phyloP scores from a whole-genome alignment of 1,139 yeast species.

The Geotrichum macrosporum region DNA sequence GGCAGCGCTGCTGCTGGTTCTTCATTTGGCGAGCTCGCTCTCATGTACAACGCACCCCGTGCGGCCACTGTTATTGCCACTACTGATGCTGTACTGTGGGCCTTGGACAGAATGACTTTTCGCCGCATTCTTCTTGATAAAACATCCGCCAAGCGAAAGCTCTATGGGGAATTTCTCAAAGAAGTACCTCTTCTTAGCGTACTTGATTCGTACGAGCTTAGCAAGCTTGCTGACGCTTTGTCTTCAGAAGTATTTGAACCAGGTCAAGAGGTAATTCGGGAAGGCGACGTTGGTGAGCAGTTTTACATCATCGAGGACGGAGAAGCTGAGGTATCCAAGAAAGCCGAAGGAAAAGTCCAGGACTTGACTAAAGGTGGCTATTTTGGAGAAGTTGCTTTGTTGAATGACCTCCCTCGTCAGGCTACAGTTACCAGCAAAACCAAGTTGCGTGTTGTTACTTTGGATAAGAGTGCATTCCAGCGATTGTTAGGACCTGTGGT shows the following conservation, averaged over 20 bases:
- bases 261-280: constrained; percentile 72
- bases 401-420: constrained; percentile 88
- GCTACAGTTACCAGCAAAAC: constrained; percentile 84
- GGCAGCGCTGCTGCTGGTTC: constrained; percentile 78
- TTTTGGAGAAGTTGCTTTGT: constrained; percentile 91
- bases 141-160: constrained; percentile 80
- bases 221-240: constrained; percentile 91
- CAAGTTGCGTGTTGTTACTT: constrained; percentile 77
- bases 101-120: constrained; percentile 88
- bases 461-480: constrained; percentile 90
- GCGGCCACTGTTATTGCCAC: constrained; percentile 90
- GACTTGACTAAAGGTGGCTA: constrained; percentile 77
- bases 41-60: constrained; percentile 96
- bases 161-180: constrained; percentile 85
- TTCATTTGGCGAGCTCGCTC: constrained; percentile 92
- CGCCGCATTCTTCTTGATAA: constrained; percentile 86
- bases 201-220: constrained; percentile 77
- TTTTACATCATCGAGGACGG: constrained; percentile 90
- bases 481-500: constrained; percentile 92
- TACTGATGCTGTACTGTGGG: constrained; percentile 75
- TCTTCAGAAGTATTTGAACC: constrained; percentile 68
- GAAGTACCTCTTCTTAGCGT: constrained; percentile 74
- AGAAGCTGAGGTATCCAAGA: constrained; percentile 64
- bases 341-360: constrained; percentile 57
- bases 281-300: constrained; percentile 90